These are phyloP conservation scores for Ascoidea asiatica DNA, from an alignment of 805 yeast genomes.

Conservation along the genomic window DNA sequence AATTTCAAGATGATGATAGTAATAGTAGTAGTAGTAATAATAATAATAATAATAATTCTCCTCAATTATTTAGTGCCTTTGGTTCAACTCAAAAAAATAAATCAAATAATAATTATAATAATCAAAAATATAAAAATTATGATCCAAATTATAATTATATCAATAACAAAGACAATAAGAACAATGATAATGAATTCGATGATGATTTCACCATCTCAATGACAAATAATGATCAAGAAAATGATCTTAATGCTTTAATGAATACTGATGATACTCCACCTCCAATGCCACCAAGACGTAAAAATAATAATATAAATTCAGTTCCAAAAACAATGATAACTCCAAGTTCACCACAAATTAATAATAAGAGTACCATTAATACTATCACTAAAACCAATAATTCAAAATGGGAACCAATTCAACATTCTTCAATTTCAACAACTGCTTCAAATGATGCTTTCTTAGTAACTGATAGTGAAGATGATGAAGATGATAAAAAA, in stretches of 20 bases:
- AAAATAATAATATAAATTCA: slow-evolving; percentile 5
- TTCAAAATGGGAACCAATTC: slow-evolving; percentile 11
- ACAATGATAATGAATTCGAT: not conserved
- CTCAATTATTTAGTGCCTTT: slow-evolving; percentile 10
- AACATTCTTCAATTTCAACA: slow-evolving; percentile 7
- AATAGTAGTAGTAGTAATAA: slow-evolving; percentile 18
- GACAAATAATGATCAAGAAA: slow-evolving; percentile 2
- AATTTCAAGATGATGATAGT: slow-evolving; percentile 23
- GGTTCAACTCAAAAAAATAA: slow-evolving; percentile 10
- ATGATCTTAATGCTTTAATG: not conserved
- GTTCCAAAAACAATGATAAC: slow-evolving; percentile 4
- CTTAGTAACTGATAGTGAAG: slow-evolving; percentile 11
- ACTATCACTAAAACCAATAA: not conserved
- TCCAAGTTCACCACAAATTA: not conserved
- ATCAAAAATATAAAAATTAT: not conserved
- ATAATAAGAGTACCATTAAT: not conserved
- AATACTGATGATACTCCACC: not conserved
- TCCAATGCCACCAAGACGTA: not conserved
- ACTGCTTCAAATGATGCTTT: slow-evolving; percentile 9
- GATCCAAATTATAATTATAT: slow-evolving; percentile 4
- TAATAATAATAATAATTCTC: slow-evolving; percentile 4
- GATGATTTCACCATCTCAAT: slow-evolving; percentile 7
- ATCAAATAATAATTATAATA: slow-evolving; percentile 7
- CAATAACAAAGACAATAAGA: not conserved
- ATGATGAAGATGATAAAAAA: slow-evolving; percentile 9